Evolutionary conservation across 129 eudicot species (phyloP), one percentile per base, ranked within the genome.

Genomic region (Saussurea involucrata): DNA sequence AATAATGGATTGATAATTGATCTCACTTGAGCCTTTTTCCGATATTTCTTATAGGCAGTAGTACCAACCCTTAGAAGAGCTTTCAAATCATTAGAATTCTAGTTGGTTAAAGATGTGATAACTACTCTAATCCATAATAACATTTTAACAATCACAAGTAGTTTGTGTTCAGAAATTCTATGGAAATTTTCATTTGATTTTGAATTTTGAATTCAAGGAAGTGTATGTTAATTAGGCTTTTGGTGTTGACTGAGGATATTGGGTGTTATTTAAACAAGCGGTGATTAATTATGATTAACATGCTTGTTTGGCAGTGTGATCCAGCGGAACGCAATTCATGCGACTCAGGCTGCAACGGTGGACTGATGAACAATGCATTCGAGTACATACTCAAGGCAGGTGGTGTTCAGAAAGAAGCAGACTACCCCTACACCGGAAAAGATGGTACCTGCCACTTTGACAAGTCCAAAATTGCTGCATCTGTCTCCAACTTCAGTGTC

Each of bases 341-440:
- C 17, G 98, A 93, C 63, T 69, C 97, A 0, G 98, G 98, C 10
- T 93, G 97, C 74, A 81, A 88, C 72, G 98, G 98, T 33, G 98
- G 98, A 60, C 76, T 93, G 69, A 93, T 93, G 98, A 93, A 83
- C 76, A 93, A 82, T 65, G 98, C 98, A 28, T 93, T 90, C 28
- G 95, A 90, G 75, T 93, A 93, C 76, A 76, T 82, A 11, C 77
- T 93, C 33, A 93, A 90, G 80, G 80, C 83, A 13, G 98, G 98
- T 58, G 98, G 98, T 57, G 33, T 92, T 33, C 84, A 88, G 68
- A 79, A 74, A 24, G 98, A 92, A 86, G 71, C 72, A 53, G 94
- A 88, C 69, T 92, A 92, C 53, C 98, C 98, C 55, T 92, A 92
- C 82, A 90, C 90, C 0, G 98, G 96, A 15, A 81, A 4, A 3